phyloP scores from a whole-genome alignment of 257 asterid species.

The Nicotiana obtusifolia region DNA sequence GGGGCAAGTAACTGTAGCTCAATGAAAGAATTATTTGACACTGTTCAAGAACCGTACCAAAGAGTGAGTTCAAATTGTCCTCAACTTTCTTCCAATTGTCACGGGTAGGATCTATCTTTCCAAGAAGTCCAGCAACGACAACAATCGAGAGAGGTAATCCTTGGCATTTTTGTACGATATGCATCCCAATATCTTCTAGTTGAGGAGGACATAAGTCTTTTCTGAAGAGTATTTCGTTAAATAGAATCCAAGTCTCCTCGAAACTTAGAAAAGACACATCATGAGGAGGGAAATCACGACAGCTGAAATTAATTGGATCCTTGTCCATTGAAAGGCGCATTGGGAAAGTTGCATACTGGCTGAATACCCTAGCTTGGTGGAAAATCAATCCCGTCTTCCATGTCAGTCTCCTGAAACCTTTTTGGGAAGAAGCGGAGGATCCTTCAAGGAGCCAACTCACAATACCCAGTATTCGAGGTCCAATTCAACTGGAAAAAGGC shows the following conservation, averaged over 20 bases:
- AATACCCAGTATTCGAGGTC: too few species aligned
- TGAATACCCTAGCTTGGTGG: too few species aligned
- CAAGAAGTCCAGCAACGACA: background rate
- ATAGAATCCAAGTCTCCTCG: constrained; percentile 5
- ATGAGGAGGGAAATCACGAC: background rate
- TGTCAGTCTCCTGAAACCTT: too few species aligned
- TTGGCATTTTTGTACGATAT: background rate
- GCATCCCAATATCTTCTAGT: background rate
- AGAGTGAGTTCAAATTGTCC: background rate
- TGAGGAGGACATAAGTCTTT: background rate
- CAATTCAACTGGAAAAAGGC: too few species aligned
- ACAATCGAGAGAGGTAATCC: background rate
- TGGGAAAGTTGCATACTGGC: too few species aligned
- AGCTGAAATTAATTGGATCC: too few species aligned
- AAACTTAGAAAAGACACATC: background rate
- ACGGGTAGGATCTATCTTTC: background rate
- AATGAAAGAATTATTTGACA: constrained; percentile 8
- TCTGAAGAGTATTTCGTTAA: background rate
- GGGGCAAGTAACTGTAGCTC: constrained; percentile 14
- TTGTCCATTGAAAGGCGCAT: too few species aligned
- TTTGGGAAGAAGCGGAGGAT: too few species aligned
- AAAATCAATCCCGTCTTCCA: too few species aligned
- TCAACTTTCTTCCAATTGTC: background rate
- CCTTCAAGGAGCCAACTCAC: too few species aligned
- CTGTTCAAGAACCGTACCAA: background rate